phyloP scores from a whole-genome alignment of 352 stramenopile species.

The Pythium monospermum region DNA sequence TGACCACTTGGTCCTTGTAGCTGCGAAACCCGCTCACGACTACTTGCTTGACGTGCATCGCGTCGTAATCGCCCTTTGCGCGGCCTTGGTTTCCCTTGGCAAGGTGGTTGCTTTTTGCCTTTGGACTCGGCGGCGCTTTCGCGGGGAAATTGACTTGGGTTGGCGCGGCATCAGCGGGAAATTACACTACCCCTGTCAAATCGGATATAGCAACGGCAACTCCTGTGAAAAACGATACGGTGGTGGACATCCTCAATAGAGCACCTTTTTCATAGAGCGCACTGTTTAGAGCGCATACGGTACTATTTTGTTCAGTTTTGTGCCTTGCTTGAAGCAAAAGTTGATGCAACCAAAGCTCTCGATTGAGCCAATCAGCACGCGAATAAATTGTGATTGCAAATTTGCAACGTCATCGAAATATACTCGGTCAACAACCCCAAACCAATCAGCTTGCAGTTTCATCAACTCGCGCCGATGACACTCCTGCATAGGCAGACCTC shows the following conservation, averaged over 20 bases:
- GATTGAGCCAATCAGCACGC: constrained; percentile 21
- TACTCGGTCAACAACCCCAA: constrained; percentile 6
- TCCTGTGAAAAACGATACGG: not conserved
- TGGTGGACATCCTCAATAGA: not conserved
- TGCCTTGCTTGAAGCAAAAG: no score
- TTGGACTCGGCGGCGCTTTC: not conserved
- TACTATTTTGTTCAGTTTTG: not conserved
- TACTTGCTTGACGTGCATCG: constrained; percentile 97
- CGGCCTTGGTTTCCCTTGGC: constrained; percentile 2
- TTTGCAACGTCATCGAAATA: no score
- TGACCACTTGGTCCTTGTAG: constrained; percentile 90
- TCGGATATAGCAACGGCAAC: not conserved
- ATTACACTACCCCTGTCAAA: no score
- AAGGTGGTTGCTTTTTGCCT: constrained; percentile 5
- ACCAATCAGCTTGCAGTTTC: constrained; percentile 16
- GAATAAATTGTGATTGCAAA: constrained; percentile 28
- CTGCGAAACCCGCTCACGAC: constrained; percentile 93
- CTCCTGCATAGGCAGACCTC: constrained; percentile 22
- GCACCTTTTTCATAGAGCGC: not conserved
- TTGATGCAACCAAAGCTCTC: not conserved
- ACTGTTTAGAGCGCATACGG: not conserved
- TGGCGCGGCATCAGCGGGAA: no score
- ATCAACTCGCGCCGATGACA: constrained; percentile 22
- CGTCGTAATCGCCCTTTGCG: not conserved
- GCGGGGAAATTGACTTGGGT: no score